phyloP scores from a whole-genome alignment of 1,139 yeast genomes.

The Diutina rugosa region DNA sequence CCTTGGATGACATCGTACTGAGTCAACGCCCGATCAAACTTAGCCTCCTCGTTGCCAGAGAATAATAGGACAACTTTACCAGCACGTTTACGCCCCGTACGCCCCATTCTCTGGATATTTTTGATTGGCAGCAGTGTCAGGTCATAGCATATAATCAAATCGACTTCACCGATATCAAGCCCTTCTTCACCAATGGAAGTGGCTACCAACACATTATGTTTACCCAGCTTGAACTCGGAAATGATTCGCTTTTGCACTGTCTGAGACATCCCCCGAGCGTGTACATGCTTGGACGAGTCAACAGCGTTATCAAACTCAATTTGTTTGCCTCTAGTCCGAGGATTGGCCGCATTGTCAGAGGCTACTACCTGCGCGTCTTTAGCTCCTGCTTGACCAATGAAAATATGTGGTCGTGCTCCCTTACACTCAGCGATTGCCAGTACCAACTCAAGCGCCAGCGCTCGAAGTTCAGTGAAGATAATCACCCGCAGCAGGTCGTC shows the following conservation, averaged over 20 bases:
- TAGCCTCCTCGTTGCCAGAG: slow-evolving; percentile 64
- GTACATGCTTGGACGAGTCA: slow-evolving; percentile 39
- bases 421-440: slow-evolving; percentile 37
- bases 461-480: slow-evolving; percentile 78
- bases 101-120: slow-evolving; percentile 90
- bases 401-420: slow-evolving; percentile 61
- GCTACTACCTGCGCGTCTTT: slow-evolving; percentile 49
- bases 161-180: slow-evolving; percentile 95
- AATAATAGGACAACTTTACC: slow-evolving; percentile 75
- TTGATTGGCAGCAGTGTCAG: slow-evolving; percentile 91
- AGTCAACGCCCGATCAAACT: slow-evolving; percentile 75
- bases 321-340: slow-evolving; percentile 16
- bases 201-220: slow-evolving; percentile 72
- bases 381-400: slow-evolving; percentile 68
- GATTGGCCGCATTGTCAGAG: slow-evolving; percentile 18
- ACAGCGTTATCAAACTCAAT: slow-evolving; percentile 16
- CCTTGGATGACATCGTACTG: slow-evolving; percentile 72
- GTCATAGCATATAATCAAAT: slow-evolving; percentile 82
- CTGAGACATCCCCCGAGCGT: slow-evolving; percentile 54
- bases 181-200: slow-evolving; percentile 99
- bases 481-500: slow-evolving; percentile 53
- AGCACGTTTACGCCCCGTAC: slow-evolving; percentile 92
- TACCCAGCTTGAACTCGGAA: slow-evolving; percentile 57
- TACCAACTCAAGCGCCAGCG: slow-evolving; percentile 80
- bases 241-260: slow-evolving; percentile 63